Percentiles rank a stretch among this genome's conserved stretches.
phyloP scores from a whole-genome alignment of 371 early-diverging fungal genomes.

The Mycotypha africana region DNA sequence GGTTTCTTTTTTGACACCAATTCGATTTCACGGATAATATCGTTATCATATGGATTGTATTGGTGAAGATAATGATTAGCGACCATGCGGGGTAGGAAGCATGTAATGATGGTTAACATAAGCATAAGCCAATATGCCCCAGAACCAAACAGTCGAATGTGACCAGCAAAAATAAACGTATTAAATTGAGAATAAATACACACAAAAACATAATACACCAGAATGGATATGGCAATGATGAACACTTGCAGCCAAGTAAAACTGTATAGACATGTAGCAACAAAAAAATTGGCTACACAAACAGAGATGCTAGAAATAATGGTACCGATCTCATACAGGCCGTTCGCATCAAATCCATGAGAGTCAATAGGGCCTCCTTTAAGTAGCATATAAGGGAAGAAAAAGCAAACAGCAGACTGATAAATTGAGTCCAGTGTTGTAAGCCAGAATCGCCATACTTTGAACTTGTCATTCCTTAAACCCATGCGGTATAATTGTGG shows the following conservation, averaged over 20 bases:
- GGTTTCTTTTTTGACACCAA: constrained; percentile 14
- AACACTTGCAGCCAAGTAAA: constrained; percentile 73
- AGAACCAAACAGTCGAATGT: constrained; percentile 39
- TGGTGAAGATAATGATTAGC: constrained; percentile 40
- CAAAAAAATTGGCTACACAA: constrained; percentile 78
- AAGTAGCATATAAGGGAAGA: constrained; percentile 58
- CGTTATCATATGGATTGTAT: constrained; percentile 58
- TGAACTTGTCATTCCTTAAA: constrained; percentile 80
- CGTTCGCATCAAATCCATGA: constrained; percentile 55
- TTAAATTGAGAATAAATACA: constrained; percentile 41
- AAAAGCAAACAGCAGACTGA: constrained; percentile 86
- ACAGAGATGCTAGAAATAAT: constrained; percentile 72
- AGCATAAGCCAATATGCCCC: constrained; percentile 50
- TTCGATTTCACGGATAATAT: constrained; percentile 58
- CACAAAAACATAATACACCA: constrained; percentile 45
- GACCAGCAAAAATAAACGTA: constrained; percentile 36
- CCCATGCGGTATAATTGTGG: constrained; percentile 89
- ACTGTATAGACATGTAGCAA: constrained; percentile 65
- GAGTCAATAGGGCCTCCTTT: constrained; percentile 42
- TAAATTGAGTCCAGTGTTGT: constrained; percentile 81
- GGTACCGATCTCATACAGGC: constrained; percentile 74
- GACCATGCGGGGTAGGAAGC: constrained; percentile 48
- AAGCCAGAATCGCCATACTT: constrained; percentile 77
- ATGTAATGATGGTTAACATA: constrained; percentile 40
- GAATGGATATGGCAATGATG: constrained; percentile 52